Conservation (phyloP, 2,329 filamentous ascomycete species). For the Claviceps arundinis region DNA sequence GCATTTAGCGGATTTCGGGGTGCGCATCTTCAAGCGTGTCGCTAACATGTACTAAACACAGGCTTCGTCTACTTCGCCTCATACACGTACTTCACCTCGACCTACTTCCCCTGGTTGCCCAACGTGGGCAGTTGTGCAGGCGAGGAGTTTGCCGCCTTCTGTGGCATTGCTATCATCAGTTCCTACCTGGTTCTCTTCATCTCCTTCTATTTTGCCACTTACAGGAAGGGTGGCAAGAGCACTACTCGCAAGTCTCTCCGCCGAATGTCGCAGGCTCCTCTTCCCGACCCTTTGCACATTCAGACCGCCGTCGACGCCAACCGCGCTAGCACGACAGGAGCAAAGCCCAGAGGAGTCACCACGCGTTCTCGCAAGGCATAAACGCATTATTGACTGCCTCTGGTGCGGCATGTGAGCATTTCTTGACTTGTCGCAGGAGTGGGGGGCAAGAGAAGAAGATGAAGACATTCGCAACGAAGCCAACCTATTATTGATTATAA, state of each 20-base stretch:
- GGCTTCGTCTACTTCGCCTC: constrained; percentile 97
- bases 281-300: constrained; percentile 73
- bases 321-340: constrained; percentile 39
- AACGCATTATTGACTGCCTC: constrained; percentile 1
- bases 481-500: background rate
- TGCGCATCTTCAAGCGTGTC: background rate
- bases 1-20: background rate
- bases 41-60: constrained; percentile 21
- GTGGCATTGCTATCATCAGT: constrained; percentile 81
- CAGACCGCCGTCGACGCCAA: constrained; percentile 39
- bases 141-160: constrained; percentile 91
- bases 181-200: constrained; percentile 98
- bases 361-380: constrained; percentile 58
- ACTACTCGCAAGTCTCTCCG: constrained; percentile 68
- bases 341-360: constrained; percentile 44
- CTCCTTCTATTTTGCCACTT: constrained; percentile 95
- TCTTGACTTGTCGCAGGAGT: background rate
- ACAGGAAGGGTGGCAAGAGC: constrained; percentile 73
- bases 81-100: constrained; percentile 95
- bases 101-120: constrained; percentile 76
- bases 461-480: background rate
- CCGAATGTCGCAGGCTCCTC: constrained; percentile 50
- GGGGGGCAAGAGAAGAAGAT: background rate
- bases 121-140: constrained; percentile 79
- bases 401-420: background rate